These are phyloP conservation scores for Volutella citrinella DNA, from an alignment of 2,329 filamentous ascomycete species.

Conservation along the genomic window DNA sequence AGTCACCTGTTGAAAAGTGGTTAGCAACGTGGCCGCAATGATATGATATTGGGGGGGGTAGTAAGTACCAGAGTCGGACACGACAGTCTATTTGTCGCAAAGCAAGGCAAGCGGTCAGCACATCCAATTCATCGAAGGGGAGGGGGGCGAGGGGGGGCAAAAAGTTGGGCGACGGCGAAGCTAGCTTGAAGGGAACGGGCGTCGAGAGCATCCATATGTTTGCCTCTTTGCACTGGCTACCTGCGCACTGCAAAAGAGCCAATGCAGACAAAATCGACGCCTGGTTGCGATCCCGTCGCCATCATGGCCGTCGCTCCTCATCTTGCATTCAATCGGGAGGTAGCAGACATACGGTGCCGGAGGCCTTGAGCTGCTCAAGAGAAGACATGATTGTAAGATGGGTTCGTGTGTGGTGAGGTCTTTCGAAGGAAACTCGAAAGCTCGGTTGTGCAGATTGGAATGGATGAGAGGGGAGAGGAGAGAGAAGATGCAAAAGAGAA, in stretches of 20 bases:
- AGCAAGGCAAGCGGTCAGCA: conserved; percentile 22
- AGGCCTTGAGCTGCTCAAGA: conserved; percentile 95
- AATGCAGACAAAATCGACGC: no score
- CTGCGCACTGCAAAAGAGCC: no score
- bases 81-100: conserved; percentile 66
- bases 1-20: conserved; percentile 58
- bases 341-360: conserved; percentile 97
- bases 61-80: conserved; percentile 87
- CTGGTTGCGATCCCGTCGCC: no score
- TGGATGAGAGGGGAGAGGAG: conserved; percentile 12
- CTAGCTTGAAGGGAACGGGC: conserved; percentile 1
- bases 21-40: conserved; percentile 27
- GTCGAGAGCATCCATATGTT: no score
- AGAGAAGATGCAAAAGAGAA: conserved; percentile 8
- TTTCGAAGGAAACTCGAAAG: conserved; percentile 10
- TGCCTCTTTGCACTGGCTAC: no score
- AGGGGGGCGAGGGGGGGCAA: neutral
- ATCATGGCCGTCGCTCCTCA: no score
- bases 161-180: no score
- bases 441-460: conserved; percentile 6
- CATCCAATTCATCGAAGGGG: conserved; percentile 7
- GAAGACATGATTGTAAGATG: conserved; percentile 76
- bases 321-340: no score
- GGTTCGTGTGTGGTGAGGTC: conserved; percentile 8
- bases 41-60: conserved; percentile 21